Conservation (phyloP, 2,329 filamentous ascomycete species). For the Hymenoscyphus albidus region DNA sequence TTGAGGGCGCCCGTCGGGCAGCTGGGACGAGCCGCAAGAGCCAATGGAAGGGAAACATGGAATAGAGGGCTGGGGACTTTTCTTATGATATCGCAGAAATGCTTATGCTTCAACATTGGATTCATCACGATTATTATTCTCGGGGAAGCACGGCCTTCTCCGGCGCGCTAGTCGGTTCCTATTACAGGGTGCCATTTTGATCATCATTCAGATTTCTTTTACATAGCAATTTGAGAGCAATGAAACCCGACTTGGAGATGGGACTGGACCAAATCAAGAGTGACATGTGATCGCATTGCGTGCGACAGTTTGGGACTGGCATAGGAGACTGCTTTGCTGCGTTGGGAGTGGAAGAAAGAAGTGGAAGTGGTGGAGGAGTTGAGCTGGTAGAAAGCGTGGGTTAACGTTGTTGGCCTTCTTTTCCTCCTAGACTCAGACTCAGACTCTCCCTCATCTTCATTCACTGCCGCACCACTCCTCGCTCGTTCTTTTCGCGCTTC, state of each 20-base stretch:
- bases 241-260: conserved; percentile 23
- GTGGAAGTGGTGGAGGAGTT: not conserved
- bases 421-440: not conserved
- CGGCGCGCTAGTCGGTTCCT: not conserved
- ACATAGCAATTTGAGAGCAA: conserved; percentile 32
- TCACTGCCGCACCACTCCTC: conserved; percentile 9
- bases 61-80: not conserved
- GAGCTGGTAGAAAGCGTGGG: conserved; percentile 5
- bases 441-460: conserved; percentile 15
- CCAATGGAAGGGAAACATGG: not conserved
- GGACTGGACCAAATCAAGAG: conserved; percentile 23
- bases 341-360: not conserved
- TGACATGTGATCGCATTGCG: conserved; percentile 28
- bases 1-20: not conserved
- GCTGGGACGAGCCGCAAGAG: not conserved
- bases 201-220: conserved; percentile 13
- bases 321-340: no score
- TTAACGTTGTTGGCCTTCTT: conserved; percentile 18
- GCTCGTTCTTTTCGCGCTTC: conserved; percentile 7
- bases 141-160: conserved; percentile 2
- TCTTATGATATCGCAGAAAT: not conserved
- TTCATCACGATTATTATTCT: not conserved
- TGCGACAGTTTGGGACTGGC: conserved; percentile 19
- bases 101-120: not conserved
- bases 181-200: not conserved